phyloP scores from a whole-genome alignment of 345 rosid species.

The Cardamine occulta region DNA sequence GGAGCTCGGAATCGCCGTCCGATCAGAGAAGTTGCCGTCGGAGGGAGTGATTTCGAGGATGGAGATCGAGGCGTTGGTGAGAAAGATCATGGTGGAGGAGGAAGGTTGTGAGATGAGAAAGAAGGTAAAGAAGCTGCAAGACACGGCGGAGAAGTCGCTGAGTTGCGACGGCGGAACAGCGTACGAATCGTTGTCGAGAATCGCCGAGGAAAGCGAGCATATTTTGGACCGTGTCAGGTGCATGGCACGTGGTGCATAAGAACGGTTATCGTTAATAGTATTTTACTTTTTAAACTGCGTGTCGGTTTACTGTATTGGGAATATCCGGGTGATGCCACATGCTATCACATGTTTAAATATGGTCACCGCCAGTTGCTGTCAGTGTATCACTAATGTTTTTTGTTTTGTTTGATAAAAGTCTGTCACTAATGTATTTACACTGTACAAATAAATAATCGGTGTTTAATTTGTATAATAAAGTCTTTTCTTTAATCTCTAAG shows the following conservation, averaged over 20 bases:
- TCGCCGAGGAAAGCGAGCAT: constrained; percentile 21
- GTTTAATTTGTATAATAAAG: not conserved
- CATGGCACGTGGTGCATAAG: constrained; percentile 35
- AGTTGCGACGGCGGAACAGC: constrained; percentile 28
- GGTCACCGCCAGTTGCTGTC: not conserved
- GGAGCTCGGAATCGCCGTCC: constrained; percentile 55
- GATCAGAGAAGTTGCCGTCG: constrained; percentile 6
- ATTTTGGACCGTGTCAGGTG: constrained; percentile 6
- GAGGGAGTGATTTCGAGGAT: constrained; percentile 23
- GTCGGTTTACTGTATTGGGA: not conserved
- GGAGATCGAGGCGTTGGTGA: constrained; percentile 54
- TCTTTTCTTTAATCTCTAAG: not conserved
- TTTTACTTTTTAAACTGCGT: not conserved
- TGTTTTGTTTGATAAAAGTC: too few relatives aligned
- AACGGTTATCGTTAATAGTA: not conserved
- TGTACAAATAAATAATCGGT: not conserved
- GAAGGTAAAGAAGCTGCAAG: constrained; percentile 46
- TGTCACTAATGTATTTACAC: constrained; percentile 13
- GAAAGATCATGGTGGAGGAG: constrained; percentile 50
- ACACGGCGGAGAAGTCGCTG: constrained; percentile 23
- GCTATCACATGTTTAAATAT: not conserved
- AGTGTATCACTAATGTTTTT: not conserved
- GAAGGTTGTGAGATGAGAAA: constrained; percentile 48
- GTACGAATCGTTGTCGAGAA: constrained; percentile 29
- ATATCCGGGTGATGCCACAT: not conserved